These are phyloP conservation scores for Heliamphora pulchella DNA, from an alignment of 179 eudicot genomes.

Conservation along the genomic window DNA sequence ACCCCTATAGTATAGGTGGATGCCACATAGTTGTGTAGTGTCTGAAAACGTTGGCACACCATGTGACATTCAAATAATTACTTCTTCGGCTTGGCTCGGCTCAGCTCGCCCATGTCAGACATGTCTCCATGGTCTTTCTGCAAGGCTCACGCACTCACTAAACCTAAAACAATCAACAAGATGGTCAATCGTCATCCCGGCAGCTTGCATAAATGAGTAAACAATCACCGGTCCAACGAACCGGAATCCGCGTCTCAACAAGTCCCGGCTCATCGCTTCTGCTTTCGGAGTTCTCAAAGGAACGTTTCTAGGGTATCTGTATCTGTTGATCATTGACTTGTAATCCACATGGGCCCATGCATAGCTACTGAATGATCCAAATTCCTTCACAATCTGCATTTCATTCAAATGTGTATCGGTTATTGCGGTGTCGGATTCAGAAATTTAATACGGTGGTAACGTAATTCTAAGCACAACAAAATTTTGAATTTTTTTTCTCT, in stretches of 20 bases:
- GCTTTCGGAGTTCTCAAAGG: slow-evolving; percentile 85
- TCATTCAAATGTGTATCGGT: background rate
- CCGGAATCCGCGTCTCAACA: slow-evolving; percentile 67
- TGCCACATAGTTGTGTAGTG: too few species aligned
- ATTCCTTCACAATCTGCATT: slow-evolving; percentile 57
- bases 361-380: slow-evolving; percentile 82
- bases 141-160: slow-evolving; percentile 71
- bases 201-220: slow-evolving; percentile 92
- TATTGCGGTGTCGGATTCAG: too few species aligned
- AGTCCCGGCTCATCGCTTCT: slow-evolving; percentile 79
- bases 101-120: slow-evolving; percentile 23
- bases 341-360: slow-evolving; percentile 79
- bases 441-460: too few species aligned
- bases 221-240: slow-evolving; percentile 89
- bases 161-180: slow-evolving; percentile 85
- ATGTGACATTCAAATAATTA: background rate
- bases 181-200: slow-evolving; percentile 91
- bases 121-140: slow-evolving; percentile 95
- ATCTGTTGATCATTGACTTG: slow-evolving; percentile 75
- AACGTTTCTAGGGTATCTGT: slow-evolving; percentile 72
- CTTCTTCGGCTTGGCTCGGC: background rate
- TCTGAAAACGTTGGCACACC: background rate
- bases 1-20: too few species aligned
- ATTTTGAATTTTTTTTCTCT: too few species aligned
- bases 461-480: too few species aligned